phyloP scores from a whole-genome alignment of 2,329 filamentous ascomycete genomes.

The Cladobotryum protrusum region DNA sequence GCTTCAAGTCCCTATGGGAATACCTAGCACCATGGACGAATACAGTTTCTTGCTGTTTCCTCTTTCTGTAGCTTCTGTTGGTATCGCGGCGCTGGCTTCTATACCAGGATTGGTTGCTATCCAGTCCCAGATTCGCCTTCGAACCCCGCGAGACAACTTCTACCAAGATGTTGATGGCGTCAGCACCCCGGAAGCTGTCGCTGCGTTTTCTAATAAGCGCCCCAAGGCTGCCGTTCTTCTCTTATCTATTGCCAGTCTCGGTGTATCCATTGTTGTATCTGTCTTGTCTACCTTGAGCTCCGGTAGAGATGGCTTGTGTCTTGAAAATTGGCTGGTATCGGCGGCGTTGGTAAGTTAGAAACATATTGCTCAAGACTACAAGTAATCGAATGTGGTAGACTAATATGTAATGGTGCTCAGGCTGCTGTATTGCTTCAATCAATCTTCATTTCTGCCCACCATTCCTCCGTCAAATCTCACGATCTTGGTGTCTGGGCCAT shows the following conservation, averaged over 20 bases:
- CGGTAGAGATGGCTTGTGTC: constrained; percentile 32
- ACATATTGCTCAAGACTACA: not conserved
- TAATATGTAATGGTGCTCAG: constrained; percentile 26
- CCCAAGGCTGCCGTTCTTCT: constrained; percentile 51
- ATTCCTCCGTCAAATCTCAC: constrained; percentile 47
- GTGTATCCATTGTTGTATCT: constrained; percentile 50
- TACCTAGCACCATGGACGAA: not conserved
- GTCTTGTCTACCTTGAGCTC: constrained; percentile 42
- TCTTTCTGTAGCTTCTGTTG: constrained; percentile 28
- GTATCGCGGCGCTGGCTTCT: constrained; percentile 29
- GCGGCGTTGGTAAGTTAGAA: constrained; percentile 61
- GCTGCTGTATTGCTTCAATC: constrained; percentile 47
- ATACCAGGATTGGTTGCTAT: constrained; percentile 31
- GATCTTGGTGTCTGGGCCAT: constrained; percentile 47
- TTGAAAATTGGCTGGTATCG: constrained; percentile 55
- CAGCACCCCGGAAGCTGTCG: constrained; percentile 57
- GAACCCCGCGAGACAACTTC: constrained; percentile 36
- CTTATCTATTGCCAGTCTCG: constrained; percentile 48
- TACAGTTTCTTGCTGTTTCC: constrained; percentile 15
- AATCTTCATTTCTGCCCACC: constrained; percentile 41
- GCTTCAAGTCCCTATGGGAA: constrained; percentile 1
- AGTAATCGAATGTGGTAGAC: not conserved
- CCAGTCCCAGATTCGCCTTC: constrained; percentile 28
- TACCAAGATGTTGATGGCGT: constrained; percentile 67
- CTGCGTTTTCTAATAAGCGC: constrained; percentile 54